Conservation (phyloP, 2,329 filamentous ascomycete genomes). For the Sporothrix luriei region DNA sequence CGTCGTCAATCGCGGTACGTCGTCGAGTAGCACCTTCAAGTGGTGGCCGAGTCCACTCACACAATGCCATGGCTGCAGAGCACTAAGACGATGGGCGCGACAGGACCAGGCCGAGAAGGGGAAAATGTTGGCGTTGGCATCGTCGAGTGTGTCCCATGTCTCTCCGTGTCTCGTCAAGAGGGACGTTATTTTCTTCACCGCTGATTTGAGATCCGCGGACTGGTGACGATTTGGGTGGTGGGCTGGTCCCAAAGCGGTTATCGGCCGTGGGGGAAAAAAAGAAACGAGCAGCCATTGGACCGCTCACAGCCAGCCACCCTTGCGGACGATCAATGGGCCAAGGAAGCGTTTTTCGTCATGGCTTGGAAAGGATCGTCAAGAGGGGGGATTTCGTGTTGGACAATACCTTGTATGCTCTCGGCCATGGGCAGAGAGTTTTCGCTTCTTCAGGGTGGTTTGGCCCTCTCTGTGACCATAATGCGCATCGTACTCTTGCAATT, state of each 20-base stretch:
- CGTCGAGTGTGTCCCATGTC: not conserved
- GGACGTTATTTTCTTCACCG: slow-evolving; percentile 20
- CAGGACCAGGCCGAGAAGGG: slow-evolving; percentile 21
- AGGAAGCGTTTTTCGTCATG: slow-evolving; percentile 16
- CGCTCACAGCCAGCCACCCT: too few species aligned
- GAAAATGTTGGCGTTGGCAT: slow-evolving; percentile 26
- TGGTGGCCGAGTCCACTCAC: slow-evolving; percentile 14
- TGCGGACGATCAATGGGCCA: slow-evolving; percentile 1
- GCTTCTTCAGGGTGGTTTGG: not conserved
- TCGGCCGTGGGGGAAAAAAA: slow-evolving; percentile 17
- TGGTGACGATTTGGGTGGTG: not conserved
- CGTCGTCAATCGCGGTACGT: not conserved
- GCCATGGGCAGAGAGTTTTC: not conserved
- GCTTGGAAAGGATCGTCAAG: slow-evolving; percentile 18
- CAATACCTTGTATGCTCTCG: not conserved
- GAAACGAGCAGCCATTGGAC: not conserved
- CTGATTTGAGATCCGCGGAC: slow-evolving; percentile 16
- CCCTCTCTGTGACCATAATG: not conserved
- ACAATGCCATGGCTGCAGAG: slow-evolving; percentile 24
- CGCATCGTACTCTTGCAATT: not conserved
- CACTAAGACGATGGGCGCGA: slow-evolving; percentile 16
- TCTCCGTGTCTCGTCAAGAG: slow-evolving; percentile 1
- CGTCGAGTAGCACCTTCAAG: not conserved
- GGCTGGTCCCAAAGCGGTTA: slow-evolving; percentile 23
- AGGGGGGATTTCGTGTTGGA: not conserved